Conservation (phyloP, 1,139 yeast species). For the Ogataea hybrid region DNA sequence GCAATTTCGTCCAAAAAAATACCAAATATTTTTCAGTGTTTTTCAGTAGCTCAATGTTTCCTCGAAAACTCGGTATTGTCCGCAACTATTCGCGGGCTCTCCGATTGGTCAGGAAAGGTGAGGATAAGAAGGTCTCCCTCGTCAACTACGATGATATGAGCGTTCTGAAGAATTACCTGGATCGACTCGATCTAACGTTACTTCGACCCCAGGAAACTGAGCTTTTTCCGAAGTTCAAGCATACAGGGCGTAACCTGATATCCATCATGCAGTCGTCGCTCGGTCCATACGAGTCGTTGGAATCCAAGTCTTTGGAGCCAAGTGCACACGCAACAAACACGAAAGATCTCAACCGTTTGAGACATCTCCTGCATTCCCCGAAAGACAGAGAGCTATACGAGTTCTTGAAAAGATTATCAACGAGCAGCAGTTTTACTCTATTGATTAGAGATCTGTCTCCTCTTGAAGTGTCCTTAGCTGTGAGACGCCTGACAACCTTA, state of each 20-base stretch:
- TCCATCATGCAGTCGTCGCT: slow-evolving; percentile 1
- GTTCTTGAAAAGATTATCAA: slow-evolving; percentile 4
- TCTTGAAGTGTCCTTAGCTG: slow-evolving; percentile 14
- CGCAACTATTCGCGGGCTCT: slow-evolving; percentile 1
- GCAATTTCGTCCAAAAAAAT: slow-evolving; percentile 4
- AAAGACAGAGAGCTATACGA: slow-evolving; percentile 12
- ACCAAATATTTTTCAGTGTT: slow-evolving; percentile 1
- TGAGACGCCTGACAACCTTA: slow-evolving; percentile 13
- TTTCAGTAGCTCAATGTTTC: slow-evolving; percentile 1
- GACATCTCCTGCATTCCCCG: slow-evolving; percentile 8
- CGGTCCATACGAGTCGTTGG: not conserved
- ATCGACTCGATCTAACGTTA: slow-evolving; percentile 3
- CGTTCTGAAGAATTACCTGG: slow-evolving; percentile 7
- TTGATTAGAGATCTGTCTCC: slow-evolving; percentile 6
- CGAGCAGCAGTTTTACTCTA: not conserved
- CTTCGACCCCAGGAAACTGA: not conserved
- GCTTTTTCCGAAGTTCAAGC: slow-evolving; percentile 3
- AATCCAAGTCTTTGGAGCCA: too few relatives aligned
- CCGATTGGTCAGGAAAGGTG: not conserved
- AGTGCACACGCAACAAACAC: too few relatives aligned
- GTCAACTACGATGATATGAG: slow-evolving; percentile 15
- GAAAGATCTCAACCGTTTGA: slow-evolving; percentile 9
- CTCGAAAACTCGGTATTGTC: slow-evolving; percentile 1
- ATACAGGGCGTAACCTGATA: slow-evolving; percentile 14
- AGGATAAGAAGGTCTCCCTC: not conserved